These are phyloP conservation scores for Aspergillus candidus DNA, from an alignment of 2,329 filamentous ascomycete genomes.

Conservation along the genomic window DNA sequence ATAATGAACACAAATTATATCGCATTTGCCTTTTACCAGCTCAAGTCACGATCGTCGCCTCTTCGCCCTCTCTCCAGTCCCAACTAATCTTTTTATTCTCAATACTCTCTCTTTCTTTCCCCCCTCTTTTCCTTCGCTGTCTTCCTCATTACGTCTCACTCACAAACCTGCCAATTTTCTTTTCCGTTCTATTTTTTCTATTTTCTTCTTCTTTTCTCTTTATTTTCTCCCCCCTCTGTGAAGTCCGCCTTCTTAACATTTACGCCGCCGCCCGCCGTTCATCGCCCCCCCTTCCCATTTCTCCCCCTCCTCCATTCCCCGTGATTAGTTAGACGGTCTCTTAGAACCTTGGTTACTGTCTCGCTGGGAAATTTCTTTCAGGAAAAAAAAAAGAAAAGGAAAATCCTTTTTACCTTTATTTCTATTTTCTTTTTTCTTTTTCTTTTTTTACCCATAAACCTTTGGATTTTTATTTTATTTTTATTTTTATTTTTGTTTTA, in stretches of 20 bases:
- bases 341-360: slow-evolving; percentile 14
- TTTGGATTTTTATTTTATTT: background rate
- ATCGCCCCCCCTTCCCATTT: slow-evolving; percentile 10
- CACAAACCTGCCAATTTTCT: slow-evolving; percentile 4
- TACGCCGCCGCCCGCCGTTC: slow-evolving; percentile 16
- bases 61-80: slow-evolving; percentile 9
- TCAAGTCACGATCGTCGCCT: slow-evolving; percentile 21
- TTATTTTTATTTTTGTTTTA: slow-evolving; percentile 4
- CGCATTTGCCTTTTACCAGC: slow-evolving; percentile 14
- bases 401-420: no score
- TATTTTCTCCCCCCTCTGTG: background rate
- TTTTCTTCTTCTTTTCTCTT: slow-evolving; percentile 8
- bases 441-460: slow-evolving; percentile 1
- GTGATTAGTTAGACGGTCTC: slow-evolving; percentile 13
- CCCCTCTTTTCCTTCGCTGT: slow-evolving; percentile 2
- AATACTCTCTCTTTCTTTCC: slow-evolving; percentile 10
- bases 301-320: slow-evolving; percentile 18
- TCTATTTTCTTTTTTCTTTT: no score
- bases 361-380: slow-evolving; percentile 6
- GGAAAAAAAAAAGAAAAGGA: no score
- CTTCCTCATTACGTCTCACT: no score
- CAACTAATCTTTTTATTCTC: slow-evolving; percentile 13
- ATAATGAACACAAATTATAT: slow-evolving; percentile 1
- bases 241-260: slow-evolving; percentile 12
- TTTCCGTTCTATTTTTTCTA: slow-evolving; percentile 5